Conservation (phyloP, 2,329 filamentous ascomycete species). For the Diaporthe eres region DNA sequence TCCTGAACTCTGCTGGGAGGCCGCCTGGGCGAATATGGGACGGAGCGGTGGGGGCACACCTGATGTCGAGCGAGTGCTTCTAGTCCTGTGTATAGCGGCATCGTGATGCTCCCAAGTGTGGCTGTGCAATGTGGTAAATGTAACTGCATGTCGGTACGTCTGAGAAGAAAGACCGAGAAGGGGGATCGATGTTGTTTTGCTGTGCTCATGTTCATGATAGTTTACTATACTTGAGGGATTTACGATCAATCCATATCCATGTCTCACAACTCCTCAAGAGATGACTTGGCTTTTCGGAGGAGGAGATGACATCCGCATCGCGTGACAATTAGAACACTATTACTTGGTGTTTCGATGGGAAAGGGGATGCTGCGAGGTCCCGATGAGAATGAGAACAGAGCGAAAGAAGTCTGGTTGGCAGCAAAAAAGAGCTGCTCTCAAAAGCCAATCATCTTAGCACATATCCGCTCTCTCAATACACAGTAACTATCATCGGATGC, state of each 20-base stretch:
- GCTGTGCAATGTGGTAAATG: neutral
- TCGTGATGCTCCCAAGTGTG: neutral
- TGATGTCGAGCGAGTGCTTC: neutral
- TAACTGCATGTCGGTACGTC: neutral
- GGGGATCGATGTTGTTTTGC: neutral
- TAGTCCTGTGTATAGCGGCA: neutral
- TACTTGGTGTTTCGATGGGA: neutral
- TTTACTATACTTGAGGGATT: neutral
- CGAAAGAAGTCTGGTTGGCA: neutral
- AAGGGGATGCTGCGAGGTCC: neutral
- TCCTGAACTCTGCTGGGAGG: neutral
- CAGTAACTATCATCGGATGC: neutral
- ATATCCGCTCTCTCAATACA: neutral
- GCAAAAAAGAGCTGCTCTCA: neutral
- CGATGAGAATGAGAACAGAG: neutral
- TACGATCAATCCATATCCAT: neutral
- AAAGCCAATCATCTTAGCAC: neutral
- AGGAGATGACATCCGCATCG: neutral
- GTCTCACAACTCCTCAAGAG: neutral
- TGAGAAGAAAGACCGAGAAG: neutral
- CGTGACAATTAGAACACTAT: too few relatives aligned
- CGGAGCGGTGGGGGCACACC: neutral
- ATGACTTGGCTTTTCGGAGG: neutral
- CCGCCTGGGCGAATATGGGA: conserved; percentile 1
- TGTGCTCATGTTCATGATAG: neutral